Evolutionary conservation across 306 rosid genomes (phyloP).

Genomic region (Cucumis sativus): DNA sequence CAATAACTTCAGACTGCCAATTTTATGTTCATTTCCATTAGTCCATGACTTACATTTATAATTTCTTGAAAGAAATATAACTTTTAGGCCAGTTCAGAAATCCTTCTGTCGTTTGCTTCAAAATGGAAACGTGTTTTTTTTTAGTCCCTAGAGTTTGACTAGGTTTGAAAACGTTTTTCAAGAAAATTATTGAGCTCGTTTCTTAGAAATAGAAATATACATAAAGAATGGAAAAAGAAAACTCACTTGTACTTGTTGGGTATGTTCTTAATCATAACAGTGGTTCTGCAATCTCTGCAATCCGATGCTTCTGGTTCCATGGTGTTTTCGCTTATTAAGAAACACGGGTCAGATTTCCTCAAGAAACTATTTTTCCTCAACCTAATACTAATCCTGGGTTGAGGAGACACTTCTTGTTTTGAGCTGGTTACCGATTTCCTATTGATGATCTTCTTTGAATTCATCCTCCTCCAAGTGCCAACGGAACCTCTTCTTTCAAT

Average conservation of each 20-base stretch:
- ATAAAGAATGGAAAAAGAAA: not conserved
- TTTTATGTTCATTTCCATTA: not conserved
- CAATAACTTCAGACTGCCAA: constrained; percentile 65
- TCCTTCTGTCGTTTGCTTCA: not conserved
- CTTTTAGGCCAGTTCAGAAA: not conserved
- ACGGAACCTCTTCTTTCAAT: not conserved
- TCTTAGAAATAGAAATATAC: not conserved
- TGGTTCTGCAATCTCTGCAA: constrained; percentile 57
- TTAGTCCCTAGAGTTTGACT: not conserved
- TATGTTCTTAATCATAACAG: constrained; percentile 90
- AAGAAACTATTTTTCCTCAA: constrained; percentile 40
- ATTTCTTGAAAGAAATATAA: not conserved
- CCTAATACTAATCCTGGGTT: constrained; percentile 16
- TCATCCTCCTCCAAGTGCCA: constrained; percentile 8
- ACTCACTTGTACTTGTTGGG: constrained; percentile 88
- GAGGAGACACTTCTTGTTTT: constrained; percentile 15
- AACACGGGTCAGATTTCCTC: constrained; percentile 3
- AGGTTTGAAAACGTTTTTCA: not conserved
- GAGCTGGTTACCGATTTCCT: not conserved
- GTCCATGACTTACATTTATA: not conserved
- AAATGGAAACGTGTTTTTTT: not conserved
- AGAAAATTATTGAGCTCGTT: not conserved
- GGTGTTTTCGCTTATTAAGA: constrained; percentile 1
- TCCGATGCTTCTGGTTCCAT: constrained; percentile 16
- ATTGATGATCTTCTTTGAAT: constrained; percentile 8